Base-by-base conservation (phyloP, 768 basidiomycete genomes). In the Macrolepiota dolichaula region DNA sequence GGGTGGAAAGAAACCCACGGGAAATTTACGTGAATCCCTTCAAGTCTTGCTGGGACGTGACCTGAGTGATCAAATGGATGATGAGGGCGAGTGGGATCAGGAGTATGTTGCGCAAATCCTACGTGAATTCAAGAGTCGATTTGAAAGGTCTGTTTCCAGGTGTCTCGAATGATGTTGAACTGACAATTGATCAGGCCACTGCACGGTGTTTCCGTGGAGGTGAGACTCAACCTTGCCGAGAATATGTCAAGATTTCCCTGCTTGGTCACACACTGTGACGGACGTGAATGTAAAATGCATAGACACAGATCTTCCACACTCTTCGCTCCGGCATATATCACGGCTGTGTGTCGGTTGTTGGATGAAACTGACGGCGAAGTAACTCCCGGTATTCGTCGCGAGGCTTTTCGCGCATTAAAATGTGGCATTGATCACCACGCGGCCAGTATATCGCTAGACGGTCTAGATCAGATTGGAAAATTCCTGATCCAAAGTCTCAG, bases 21-120 rank as follows among this genome's bases (percentile, higher is more conserved):
- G 36, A n/a, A 36, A 25, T 27, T 24, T 53, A 15, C 19, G 12
- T 5, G 15, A 9, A 47, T 13, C n/a, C 6, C 66, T 78, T 22
- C 67, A 73, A 58, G 70, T 74, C 1, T 73, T 88, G 44, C 73
- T 84, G 19, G 65, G 74, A 57, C 79, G 81, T 19, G 77, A 81
- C 59, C 68, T 76, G 1, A 65, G 83, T 6, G 66, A 74, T 12
- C 88, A 85, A 87, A 84, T 82, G 78, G 81, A 82, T 25, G 81
- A 82, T 51, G 84, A 85, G 51, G 74, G 76, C 46, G 70, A 67
- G 9, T 66, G 80, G 19, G 65, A 76, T 1, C 78, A 83, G 40
- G 65, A 69, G 4, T 70, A 79, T 17, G 82, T 81, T 50, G 74
- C 76, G 35, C 76, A 78, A 35, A 79, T 80, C 4, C 63, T 89